phyloP scores from a whole-genome alignment of 805 yeast genomes.

The Saccharomyces eubayanus region DNA sequence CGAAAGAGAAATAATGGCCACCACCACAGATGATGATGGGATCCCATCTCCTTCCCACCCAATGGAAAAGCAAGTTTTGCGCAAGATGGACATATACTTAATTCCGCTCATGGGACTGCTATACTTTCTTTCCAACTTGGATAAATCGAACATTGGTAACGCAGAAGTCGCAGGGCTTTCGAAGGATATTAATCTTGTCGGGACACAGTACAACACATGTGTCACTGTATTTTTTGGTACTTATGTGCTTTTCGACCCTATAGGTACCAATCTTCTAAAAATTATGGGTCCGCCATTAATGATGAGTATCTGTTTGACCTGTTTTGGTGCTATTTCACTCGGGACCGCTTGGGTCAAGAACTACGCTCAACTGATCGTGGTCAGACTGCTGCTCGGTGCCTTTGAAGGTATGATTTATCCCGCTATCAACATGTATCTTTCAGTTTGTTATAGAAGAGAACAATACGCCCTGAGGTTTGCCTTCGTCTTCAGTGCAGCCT shows the following conservation, averaged over 20 bases:
- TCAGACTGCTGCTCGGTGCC: constrained; percentile 43
- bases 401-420: constrained; percentile 48
- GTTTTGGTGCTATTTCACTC: constrained; percentile 36
- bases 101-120: constrained; percentile 37
- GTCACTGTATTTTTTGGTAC: constrained; percentile 42
- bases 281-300: constrained; percentile 33
- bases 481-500: constrained; percentile 43
- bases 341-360: constrained; percentile 36
- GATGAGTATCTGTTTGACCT: constrained; percentile 28
- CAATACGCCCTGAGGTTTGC: constrained; percentile 44
- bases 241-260: constrained; percentile 33
- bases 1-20: constrained; percentile 16
- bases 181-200: constrained; percentile 33
- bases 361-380: constrained; percentile 38
- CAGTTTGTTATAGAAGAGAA: constrained; percentile 40
- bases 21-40: constrained; percentile 23
- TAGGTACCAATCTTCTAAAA: constrained; percentile 34
- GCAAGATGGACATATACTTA: constrained; percentile 37
- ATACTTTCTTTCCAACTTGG: constrained; percentile 42
- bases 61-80: constrained; percentile 30
- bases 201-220: constrained; percentile 36
- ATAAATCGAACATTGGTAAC: constrained; percentile 52
- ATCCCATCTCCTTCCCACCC: constrained; percentile 24
- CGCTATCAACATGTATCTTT: constrained; percentile 39
- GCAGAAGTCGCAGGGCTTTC: constrained; percentile 48